Percentiles rank a stretch among this genome's conserved stretches.
Evolutionary conservation across 2,329 filamentous ascomycete species (phyloP).

Genomic region (Venturia asperata): DNA sequence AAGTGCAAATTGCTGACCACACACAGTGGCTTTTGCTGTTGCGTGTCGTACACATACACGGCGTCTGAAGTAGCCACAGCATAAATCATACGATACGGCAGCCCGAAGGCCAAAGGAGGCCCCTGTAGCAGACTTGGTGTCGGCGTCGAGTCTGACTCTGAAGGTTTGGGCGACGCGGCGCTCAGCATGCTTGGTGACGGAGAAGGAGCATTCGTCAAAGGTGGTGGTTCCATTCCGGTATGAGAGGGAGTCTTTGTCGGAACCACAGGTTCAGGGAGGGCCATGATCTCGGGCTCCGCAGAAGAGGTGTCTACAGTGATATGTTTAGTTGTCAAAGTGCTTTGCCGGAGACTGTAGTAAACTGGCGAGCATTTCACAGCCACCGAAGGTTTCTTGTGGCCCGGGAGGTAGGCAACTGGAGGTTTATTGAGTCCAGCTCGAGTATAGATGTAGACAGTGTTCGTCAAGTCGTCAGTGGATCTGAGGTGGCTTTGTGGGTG

Average conservation of each 20-base stretch:
- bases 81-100: conserved; percentile 92
- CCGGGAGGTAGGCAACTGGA: conserved; percentile 87
- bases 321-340: conserved; percentile 63
- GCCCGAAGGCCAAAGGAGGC: conserved; percentile 60
- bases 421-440: conserved; percentile 94
- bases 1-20: conserved; percentile 96
- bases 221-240: conserved; percentile 77
- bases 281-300: conserved; percentile 71
- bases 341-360: conserved; percentile 71
- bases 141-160: conserved; percentile 42
- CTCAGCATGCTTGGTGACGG: conserved; percentile 43
- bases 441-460: conserved; percentile 98
- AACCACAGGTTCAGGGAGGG: conserved; percentile 73
- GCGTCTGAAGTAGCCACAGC: conserved; percentile 96
- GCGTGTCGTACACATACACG: conserved; percentile 90
- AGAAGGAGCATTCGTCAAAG: conserved; percentile 49
- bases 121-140: conserved; percentile 44
- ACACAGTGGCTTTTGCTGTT: conserved; percentile 88
- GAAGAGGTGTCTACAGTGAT: conserved; percentile 94
- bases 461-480: conserved; percentile 75
- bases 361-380: conserved; percentile 91
- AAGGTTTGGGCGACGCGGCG: conserved; percentile 50
- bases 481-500: conserved; percentile 52
- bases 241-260: conserved; percentile 47
- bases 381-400: conserved; percentile 96